Percentiles rank a stretch among this genome's conserved stretches.
phyloP scores from a whole-genome alignment of 2,329 filamentous ascomycete genomes.

The Exophiala dermatitidis region DNA sequence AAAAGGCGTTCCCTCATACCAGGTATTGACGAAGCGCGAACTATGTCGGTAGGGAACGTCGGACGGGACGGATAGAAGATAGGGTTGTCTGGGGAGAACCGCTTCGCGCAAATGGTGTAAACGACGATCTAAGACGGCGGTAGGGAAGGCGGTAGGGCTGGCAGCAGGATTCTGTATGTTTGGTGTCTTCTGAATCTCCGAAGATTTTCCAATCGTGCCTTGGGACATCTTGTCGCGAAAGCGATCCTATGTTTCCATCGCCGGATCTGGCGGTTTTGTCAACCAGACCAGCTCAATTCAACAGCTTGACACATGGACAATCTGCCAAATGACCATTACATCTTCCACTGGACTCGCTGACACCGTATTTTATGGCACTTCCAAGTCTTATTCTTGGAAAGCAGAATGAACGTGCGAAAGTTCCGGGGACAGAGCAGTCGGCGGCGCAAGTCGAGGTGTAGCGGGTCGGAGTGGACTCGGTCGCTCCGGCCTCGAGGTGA shows the following conservation, averaged over 20 bases:
- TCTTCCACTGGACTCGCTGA: background rate
- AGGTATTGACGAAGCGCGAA: conserved; percentile 39
- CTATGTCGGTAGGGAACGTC: conserved; percentile 41
- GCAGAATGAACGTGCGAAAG: background rate
- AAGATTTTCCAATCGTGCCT: conserved; percentile 14
- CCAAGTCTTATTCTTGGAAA: background rate
- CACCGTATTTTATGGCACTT: background rate
- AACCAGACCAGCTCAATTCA: conserved; percentile 9
- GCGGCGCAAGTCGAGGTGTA: background rate
- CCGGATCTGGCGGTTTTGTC: conserved; percentile 7
- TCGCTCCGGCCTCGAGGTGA: background rate
- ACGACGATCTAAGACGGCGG: conserved; percentile 27
- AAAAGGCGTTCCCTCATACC: conserved; percentile 49
- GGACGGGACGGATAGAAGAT: conserved; percentile 42
- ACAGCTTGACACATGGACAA: conserved; percentile 13
- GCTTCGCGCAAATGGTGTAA: conserved; percentile 37
- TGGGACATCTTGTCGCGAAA: conserved; percentile 23
- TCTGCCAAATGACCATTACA: conserved; percentile 6
- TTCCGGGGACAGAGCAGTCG: background rate
- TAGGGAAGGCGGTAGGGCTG: background rate
- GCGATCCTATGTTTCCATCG: conserved; percentile 19
- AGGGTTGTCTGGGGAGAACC: conserved; percentile 40
- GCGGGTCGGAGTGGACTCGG: background rate
- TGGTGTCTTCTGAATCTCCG: conserved; percentile 10
- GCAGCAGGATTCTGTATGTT: background rate